These are phyloP conservation scores for Pelargonium myrrhifolium DNA, from an alignment of 441 rosid species.

Conservation along the genomic window DNA sequence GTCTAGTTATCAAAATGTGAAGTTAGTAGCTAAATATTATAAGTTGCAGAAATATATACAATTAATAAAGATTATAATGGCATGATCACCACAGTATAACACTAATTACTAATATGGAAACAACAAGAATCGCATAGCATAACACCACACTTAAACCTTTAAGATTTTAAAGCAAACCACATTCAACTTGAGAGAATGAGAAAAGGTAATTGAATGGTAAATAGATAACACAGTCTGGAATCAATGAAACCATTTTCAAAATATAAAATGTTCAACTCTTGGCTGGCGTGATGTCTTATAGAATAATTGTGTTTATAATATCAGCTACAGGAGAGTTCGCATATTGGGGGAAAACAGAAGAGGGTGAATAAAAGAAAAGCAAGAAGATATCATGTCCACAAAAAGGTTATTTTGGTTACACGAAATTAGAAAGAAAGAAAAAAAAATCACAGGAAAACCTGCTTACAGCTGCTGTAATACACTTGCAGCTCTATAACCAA, in stretches of 20 bases:
- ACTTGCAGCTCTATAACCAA: no score
- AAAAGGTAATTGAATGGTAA: not conserved
- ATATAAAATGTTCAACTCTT: not conserved
- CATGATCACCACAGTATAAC: not conserved
- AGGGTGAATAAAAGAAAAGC: not conserved
- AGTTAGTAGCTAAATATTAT: not conserved
- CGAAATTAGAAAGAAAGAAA: not conserved
- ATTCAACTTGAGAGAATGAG: not conserved
- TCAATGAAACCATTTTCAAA: not conserved
- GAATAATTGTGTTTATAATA: not conserved
- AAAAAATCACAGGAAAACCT: no score
- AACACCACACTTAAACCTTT: not conserved
- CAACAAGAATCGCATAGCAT: not conserved
- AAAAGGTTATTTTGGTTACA: not conserved
- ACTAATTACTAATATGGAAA: not conserved
- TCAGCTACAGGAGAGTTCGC: not conserved
- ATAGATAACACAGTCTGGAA: not conserved
- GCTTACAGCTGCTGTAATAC: no score
- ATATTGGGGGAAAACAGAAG: not conserved
- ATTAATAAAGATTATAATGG: not conserved
- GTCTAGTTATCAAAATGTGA: constrained; percentile 39
- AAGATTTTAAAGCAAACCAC: not conserved
- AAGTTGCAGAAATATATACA: not conserved
- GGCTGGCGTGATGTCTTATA: not conserved
- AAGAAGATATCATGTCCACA: not conserved